A percentile compares a stretch with the other conserved stretches of the same genome.
Evolutionary conservation across 2,329 filamentous ascomycete species (phyloP).

Genomic region (Myriosclerotinia scirpicola): DNA sequence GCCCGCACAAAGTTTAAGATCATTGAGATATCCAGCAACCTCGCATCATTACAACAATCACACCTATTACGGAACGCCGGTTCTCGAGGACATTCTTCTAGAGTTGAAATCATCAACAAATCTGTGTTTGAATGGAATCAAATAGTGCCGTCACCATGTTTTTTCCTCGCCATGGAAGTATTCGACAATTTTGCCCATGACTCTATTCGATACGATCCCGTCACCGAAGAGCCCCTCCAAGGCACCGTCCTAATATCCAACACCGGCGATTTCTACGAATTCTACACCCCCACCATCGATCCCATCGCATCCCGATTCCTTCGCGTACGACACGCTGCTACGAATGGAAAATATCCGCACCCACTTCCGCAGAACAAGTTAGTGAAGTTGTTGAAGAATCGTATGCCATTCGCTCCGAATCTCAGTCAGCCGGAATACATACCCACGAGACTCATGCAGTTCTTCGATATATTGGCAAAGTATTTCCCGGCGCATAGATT

Average conservation of each 20-base stretch:
- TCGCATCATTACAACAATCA: slow-evolving; percentile 74
- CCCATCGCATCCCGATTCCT: slow-evolving; percentile 81
- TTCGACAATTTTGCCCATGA: slow-evolving; percentile 99
- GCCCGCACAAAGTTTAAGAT: slow-evolving; percentile 90
- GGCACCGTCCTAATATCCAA: slow-evolving; percentile 83
- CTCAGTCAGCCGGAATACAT: slow-evolving; percentile 87
- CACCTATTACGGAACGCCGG: slow-evolving; percentile 67
- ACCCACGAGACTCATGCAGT: slow-evolving; percentile 91
- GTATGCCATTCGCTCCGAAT: slow-evolving; percentile 71
- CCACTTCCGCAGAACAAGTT: slow-evolving; percentile 57
- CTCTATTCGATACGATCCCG: slow-evolving; percentile 82
- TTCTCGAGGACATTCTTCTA: slow-evolving; percentile 73
- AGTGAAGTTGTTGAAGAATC: slow-evolving; percentile 61
- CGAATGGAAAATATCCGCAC: slow-evolving; percentile 58
- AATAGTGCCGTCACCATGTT: slow-evolving; percentile 89
- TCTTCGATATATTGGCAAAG: slow-evolving; percentile 85
- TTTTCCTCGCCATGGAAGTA: slow-evolving; percentile 96
- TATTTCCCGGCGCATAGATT: slow-evolving; percentile 91
- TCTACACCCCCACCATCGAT: slow-evolving; percentile 80
- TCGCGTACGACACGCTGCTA: slow-evolving; percentile 77
- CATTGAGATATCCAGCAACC: slow-evolving; percentile 86
- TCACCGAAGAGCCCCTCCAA: slow-evolving; percentile 80
- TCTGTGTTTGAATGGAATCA: slow-evolving; percentile 93
- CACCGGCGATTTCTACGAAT: slow-evolving; percentile 90
- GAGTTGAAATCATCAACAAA: slow-evolving; percentile 91